Conservation (phyloP, 306 rosid genomes). For the Citrullus mucosospermus region DNA sequence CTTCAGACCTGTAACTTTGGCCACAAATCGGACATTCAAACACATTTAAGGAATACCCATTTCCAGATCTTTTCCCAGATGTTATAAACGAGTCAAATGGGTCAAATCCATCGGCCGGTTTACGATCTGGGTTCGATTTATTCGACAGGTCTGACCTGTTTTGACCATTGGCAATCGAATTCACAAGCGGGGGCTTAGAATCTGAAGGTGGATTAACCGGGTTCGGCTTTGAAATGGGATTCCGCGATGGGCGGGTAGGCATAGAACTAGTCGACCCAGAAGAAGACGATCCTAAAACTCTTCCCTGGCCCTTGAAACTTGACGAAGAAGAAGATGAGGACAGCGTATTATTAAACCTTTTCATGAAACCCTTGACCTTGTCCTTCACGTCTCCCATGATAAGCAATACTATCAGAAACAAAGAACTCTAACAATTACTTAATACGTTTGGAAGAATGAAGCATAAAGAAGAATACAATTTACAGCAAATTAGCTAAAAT, state of each 20-base stretch:
- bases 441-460: background rate
- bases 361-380: slow-evolving; percentile 83
- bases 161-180: slow-evolving; percentile 5
- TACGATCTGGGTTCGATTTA: slow-evolving; percentile 19
- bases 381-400: slow-evolving; percentile 76
- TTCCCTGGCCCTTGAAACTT: slow-evolving; percentile 89
- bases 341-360: slow-evolving; percentile 53
- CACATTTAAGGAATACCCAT: slow-evolving; percentile 44
- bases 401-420: background rate
- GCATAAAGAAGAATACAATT: background rate
- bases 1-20: slow-evolving; percentile 50
- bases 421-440: background rate
- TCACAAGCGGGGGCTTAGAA: slow-evolving; percentile 24
- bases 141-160: slow-evolving; percentile 3
- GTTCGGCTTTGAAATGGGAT: slow-evolving; percentile 30
- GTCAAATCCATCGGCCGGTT: slow-evolving; percentile 43
- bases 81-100: slow-evolving; percentile 79
- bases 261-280: slow-evolving; percentile 27
- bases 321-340: slow-evolving; percentile 62
- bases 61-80: slow-evolving; percentile 52
- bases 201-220: slow-evolving; percentile 14
- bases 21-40: slow-evolving; percentile 81
- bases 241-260: slow-evolving; percentile 16
- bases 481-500: background rate
- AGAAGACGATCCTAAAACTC: slow-evolving; percentile 74